Evolutionary conservation across 306 rosid genomes (phyloP).

Genomic region (Abrus precatorius): DNA sequence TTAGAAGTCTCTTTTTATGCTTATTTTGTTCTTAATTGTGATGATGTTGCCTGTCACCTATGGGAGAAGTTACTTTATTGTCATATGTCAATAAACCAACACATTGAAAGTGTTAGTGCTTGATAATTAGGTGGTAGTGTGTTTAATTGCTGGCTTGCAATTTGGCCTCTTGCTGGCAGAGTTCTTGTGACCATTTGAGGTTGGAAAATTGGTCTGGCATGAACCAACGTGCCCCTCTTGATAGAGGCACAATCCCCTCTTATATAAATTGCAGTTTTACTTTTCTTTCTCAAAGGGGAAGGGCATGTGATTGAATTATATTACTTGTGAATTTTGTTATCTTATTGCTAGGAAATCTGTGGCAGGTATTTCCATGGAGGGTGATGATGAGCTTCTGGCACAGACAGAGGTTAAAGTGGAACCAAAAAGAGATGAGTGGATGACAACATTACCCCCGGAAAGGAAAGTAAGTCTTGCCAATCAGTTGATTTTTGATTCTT

Average conservation of each 20-base stretch:
- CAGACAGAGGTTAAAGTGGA: slow-evolving; percentile 75
- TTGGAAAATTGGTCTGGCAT: slow-evolving; percentile 20
- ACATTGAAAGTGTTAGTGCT: slow-evolving; percentile 13
- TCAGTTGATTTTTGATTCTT: slow-evolving; percentile 28
- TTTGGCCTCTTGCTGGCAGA: not conserved
- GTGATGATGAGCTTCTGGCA: slow-evolving; percentile 92
- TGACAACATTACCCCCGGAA: slow-evolving; percentile 95
- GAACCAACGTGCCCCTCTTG: slow-evolving; percentile 12
- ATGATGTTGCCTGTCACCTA: slow-evolving; percentile 14
- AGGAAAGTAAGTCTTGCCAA: slow-evolving; percentile 64
- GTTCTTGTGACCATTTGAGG: slow-evolving; percentile 13
- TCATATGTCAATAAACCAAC: slow-evolving; percentile 1
- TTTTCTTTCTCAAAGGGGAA: slow-evolving; percentile 10
- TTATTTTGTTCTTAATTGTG: not conserved
- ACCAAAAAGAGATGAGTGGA: slow-evolving; percentile 94
- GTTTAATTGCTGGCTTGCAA: not conserved
- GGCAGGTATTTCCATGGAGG: slow-evolving; percentile 96
- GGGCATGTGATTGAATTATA: slow-evolving; percentile 17
- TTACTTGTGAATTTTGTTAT: slow-evolving; percentile 43
- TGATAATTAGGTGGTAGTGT: slow-evolving; percentile 31
- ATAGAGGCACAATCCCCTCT: not conserved
- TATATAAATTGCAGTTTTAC: not conserved
- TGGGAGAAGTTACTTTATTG: not conserved
- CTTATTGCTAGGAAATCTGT: slow-evolving; percentile 42
- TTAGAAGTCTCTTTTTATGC: slow-evolving; percentile 7